These are phyloP conservation scores for Aurantiochytrium sp. DNA, from an alignment of 108 stramenopile genomes.

Conservation along the genomic window DNA sequence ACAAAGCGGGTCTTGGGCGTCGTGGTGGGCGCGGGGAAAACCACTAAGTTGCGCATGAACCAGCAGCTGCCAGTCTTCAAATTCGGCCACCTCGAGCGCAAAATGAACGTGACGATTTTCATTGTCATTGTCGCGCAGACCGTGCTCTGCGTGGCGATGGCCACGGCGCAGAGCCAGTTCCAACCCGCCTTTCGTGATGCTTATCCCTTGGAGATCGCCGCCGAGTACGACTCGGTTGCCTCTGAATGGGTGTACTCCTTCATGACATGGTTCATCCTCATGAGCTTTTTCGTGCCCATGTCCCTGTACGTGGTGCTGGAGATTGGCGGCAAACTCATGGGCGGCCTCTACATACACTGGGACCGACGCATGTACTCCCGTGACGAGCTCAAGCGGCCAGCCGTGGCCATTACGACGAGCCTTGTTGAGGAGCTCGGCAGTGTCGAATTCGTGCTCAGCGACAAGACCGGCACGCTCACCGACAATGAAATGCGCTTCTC, in stretches of 20 bases:
- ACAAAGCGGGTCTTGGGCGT: constrained; percentile 89
- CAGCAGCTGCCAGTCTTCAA: constrained; percentile 78
- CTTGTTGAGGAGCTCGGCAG: constrained; percentile 57
- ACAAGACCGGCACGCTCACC: constrained; percentile 94
- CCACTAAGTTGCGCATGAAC: constrained; percentile 89
- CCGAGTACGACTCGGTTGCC: not conserved
- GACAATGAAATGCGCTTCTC: constrained; percentile 95
- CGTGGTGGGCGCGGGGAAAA: constrained; percentile 86
- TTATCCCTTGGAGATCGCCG: not conserved
- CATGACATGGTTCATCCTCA: constrained; percentile 73
- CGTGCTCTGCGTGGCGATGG: constrained; percentile 24
- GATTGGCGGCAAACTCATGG: constrained; percentile 44
- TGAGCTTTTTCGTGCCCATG: constrained; percentile 66
- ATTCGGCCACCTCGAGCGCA: constrained; percentile 75
- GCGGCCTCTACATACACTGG: not conserved
- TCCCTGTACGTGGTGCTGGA: constrained; percentile 63
- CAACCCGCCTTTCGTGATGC: not conserved
- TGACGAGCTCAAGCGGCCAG: constrained; percentile 33
- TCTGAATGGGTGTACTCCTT: constrained; percentile 33
- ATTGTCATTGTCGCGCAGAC: constrained; percentile 44
- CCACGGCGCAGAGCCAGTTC: not conserved
- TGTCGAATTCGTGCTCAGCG: constrained; percentile 53
- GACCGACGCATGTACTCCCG: not conserved
- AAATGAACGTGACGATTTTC: constrained; percentile 44
- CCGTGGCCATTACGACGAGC: constrained; percentile 48